Percentiles rank a stretch among this genome's conserved stretches.
Evolutionary conservation across 257 asterid species (phyloP).

Genomic region (Euphrasia confusa): DNA sequence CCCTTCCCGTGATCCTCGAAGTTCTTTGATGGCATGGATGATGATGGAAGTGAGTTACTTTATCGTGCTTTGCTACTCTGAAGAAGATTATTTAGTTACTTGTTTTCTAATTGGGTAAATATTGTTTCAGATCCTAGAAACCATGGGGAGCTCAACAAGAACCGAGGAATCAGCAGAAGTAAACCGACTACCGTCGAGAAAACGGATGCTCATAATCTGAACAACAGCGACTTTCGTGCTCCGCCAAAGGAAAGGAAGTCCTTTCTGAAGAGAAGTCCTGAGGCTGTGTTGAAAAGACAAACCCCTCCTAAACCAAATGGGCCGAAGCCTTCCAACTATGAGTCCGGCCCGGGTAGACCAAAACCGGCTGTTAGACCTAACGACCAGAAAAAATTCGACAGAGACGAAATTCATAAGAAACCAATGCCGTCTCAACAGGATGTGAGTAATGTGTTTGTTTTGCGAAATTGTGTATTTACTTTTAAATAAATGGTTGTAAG

Average conservation of each 20-base stretch:
- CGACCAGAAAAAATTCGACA: conserved; percentile 41
- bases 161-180: conserved; percentile 61
- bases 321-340: conserved; percentile 40
- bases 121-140: conserved; percentile 67
- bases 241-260: conserved; percentile 31
- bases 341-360: conserved; percentile 46
- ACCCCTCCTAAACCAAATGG: conserved; percentile 39
- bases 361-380: conserved; percentile 42
- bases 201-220: conserved; percentile 28
- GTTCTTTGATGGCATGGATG: conserved; percentile 98
- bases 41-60: conserved; percentile 90
- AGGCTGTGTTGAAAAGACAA: conserved; percentile 41
- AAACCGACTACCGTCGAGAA: conserved; percentile 33
- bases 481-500: neutral
- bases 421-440: conserved; percentile 44
- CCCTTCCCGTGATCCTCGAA: conserved; percentile 29
- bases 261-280: conserved; percentile 43
- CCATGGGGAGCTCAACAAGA: conserved; percentile 75
- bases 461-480: neutral
- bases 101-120: conserved; percentile 36
- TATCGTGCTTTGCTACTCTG: conserved; percentile 35
- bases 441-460: conserved; percentile 32
- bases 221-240: conserved; percentile 27
- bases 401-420: conserved; percentile 40
- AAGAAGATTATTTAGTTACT: conserved; percentile 7